These are phyloP conservation scores for Sophora flavescens DNA, from an alignment of 306 rosid genomes.

Conservation along the genomic window DNA sequence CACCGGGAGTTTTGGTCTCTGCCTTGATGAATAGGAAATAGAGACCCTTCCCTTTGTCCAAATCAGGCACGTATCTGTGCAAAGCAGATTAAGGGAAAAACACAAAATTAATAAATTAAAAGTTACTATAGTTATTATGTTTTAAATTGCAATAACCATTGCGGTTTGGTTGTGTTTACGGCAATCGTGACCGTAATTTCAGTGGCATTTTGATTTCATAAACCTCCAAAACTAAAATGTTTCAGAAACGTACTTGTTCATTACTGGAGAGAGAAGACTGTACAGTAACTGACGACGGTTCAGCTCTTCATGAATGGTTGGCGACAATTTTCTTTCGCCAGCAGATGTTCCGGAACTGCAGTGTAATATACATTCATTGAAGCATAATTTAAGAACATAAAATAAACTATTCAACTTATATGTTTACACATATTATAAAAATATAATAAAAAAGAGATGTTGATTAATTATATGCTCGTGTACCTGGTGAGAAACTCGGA, in stretches of 20 bases:
- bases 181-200: too few relatives aligned
- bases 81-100: not conserved
- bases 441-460: not conserved
- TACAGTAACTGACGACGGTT: constrained; percentile 81
- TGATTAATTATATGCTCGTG: not conserved
- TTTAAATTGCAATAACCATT: too few relatives aligned
- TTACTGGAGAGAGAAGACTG: constrained; percentile 91
- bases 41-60: constrained; percentile 92
- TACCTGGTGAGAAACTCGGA: constrained; percentile 97
- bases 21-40: constrained; percentile 83
- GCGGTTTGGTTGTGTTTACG: too few relatives aligned
- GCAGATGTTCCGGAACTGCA: constrained; percentile 96
- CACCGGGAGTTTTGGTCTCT: constrained; percentile 81
- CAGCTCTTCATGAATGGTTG: constrained; percentile 78
- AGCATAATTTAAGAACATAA: not conserved
- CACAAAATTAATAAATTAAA: not conserved
- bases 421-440: not conserved
- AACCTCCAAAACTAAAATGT: too few relatives aligned
- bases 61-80: constrained; percentile 68
- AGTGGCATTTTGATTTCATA: too few relatives aligned
- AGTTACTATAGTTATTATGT: too few relatives aligned
- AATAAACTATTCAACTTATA: not conserved
- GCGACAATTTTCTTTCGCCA: constrained; percentile 92
- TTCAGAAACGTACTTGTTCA: constrained; percentile 68
- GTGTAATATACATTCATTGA: not conserved